phyloP scores from a whole-genome alignment of 495 filamentous ascomycete genomes.

The Podospora didyma region DNA sequence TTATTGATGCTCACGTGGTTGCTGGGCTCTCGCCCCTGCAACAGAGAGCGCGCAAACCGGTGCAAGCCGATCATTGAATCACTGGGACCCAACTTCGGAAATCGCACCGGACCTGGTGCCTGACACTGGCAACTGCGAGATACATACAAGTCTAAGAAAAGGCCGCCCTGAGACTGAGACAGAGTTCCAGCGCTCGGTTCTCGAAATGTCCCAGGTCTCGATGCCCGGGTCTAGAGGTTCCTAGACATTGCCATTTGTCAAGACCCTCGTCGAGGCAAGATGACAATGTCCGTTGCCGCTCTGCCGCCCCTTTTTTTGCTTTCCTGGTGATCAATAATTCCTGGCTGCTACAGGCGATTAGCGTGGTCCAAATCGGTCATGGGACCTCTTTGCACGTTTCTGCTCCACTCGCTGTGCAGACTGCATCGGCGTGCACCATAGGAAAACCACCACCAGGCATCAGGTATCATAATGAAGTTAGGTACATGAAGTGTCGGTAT shows the following conservation, averaged over 20 bases:
- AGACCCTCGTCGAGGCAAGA: background rate
- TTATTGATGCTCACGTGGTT: background rate
- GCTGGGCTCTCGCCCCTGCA: background rate
- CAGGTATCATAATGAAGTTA: constrained; percentile 2
- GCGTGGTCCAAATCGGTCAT: constrained; percentile 23
- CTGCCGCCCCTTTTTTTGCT: constrained; percentile 9
- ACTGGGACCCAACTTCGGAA: background rate
- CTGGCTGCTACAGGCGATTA: constrained; percentile 15
- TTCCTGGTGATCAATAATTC: constrained; percentile 13
- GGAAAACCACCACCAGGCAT: constrained; percentile 7
- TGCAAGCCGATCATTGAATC: background rate
- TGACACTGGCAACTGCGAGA: too few species aligned
- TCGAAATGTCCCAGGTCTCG: too few species aligned
- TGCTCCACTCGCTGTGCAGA: constrained; percentile 16
- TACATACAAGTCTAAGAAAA: background rate
- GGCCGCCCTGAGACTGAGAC: background rate
- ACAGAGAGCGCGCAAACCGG: too few species aligned
- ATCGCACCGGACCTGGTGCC: background rate
- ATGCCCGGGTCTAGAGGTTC: background rate
- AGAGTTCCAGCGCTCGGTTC: background rate
- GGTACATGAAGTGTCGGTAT: background rate
- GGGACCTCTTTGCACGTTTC: constrained; percentile 28
- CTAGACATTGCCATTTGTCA: background rate
- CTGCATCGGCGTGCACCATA: constrained; percentile 9
- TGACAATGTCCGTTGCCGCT: constrained; percentile 1